Conservation (phyloP, 2,329 filamentous ascomycete genomes). For the Colletotrichum lini region DNA sequence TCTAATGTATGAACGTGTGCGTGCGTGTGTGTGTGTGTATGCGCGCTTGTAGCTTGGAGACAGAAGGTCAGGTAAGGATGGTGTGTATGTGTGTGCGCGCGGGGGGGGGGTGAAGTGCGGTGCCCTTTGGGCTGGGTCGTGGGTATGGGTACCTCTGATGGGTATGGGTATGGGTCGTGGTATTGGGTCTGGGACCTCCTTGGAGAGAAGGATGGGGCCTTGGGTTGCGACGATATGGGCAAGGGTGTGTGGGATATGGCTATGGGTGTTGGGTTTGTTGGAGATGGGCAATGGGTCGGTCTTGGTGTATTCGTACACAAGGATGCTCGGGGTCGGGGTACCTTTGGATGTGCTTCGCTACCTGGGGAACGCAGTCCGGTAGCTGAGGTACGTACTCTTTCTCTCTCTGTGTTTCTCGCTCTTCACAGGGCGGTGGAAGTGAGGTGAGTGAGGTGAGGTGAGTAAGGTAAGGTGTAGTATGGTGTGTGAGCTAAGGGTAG, state of each 20-base stretch:
- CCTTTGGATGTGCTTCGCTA: slow-evolving; percentile 21
- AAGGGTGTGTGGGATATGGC: slow-evolving; percentile 29
- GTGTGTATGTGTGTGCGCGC: slow-evolving; percentile 7
- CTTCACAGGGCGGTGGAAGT: background rate
- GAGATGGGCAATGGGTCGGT: slow-evolving; percentile 23
- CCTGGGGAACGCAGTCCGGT: slow-evolving; percentile 17
- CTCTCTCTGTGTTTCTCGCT: background rate
- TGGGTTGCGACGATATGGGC: slow-evolving; percentile 19
- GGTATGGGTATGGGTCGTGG: slow-evolving; percentile 21
- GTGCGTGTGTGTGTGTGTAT: slow-evolving; percentile 23
- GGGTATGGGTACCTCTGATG: background rate
- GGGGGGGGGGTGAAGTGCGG: slow-evolving; percentile 26
- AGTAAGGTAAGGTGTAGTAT: background rate
- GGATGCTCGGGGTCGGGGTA: slow-evolving; percentile 30
- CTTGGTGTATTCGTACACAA: slow-evolving; percentile 13
- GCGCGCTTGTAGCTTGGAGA: slow-evolving; percentile 38
- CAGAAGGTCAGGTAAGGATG: slow-evolving; percentile 26
- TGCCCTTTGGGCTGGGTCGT: slow-evolving; percentile 37
- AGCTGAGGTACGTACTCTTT: slow-evolving; percentile 34
- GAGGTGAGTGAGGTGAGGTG: background rate
- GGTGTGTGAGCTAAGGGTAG: background rate
- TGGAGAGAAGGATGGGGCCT: slow-evolving; percentile 29
- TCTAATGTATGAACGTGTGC: slow-evolving; percentile 40
- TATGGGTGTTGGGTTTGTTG: slow-evolving; percentile 31
- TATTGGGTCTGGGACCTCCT: slow-evolving; percentile 36